A percentile compares a stretch with the other conserved stretches of the same genome.
phyloP scores from a whole-genome alignment of 257 asterid species.

The Perilla frutescens region DNA sequence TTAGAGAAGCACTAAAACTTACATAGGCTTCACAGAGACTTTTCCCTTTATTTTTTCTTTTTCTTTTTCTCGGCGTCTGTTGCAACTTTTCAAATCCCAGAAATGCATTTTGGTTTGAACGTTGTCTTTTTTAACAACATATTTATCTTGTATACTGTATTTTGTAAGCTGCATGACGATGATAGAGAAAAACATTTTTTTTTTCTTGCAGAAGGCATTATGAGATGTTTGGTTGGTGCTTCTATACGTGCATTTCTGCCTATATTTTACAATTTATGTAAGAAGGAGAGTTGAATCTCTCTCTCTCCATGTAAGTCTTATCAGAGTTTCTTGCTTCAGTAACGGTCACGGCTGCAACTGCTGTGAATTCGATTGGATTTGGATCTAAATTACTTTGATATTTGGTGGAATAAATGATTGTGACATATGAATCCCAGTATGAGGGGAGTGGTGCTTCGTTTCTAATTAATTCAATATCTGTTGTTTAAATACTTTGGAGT shows the following conservation, averaged over 20 bases:
- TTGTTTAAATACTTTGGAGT: too few relatives aligned
- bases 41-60: slow-evolving; percentile 5
- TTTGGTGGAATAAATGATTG: too few relatives aligned
- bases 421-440: too few relatives aligned
- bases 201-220: slow-evolving; percentile 1
- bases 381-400: too few relatives aligned
- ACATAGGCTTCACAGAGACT: slow-evolving; percentile 26
- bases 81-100: background rate
- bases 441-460: too few relatives aligned
- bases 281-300: too few relatives aligned
- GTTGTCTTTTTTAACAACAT: background rate
- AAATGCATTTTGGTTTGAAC: background rate
- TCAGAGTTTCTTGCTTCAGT: too few relatives aligned
- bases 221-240: slow-evolving; percentile 11
- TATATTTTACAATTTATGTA: too few relatives aligned
- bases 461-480: too few relatives aligned
- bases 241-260: background rate
- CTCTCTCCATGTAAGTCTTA: too few relatives aligned
- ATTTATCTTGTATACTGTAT: slow-evolving; percentile 30
- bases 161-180: slow-evolving; percentile 27
- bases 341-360: too few relatives aligned
- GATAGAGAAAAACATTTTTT: slow-evolving; percentile 9
- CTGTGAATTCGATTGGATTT: too few relatives aligned
- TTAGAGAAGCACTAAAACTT: slow-evolving; percentile 68
- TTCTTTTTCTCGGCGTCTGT: slow-evolving; percentile 1